Evolutionary conservation across 306 rosid genomes (phyloP).

Genomic region (Quercus suber): DNA sequence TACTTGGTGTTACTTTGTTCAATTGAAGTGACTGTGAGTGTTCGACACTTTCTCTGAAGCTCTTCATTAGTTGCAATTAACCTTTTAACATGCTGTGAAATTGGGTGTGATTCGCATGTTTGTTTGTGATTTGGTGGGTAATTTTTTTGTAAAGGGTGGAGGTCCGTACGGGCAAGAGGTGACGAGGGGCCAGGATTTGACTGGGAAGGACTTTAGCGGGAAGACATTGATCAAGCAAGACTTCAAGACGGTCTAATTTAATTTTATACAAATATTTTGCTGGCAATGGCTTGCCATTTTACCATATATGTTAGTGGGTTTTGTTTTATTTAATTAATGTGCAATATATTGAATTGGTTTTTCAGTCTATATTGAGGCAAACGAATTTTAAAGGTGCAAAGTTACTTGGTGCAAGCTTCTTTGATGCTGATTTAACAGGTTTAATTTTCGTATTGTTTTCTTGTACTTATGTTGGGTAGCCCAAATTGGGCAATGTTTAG

Average conservation of each 20-base stretch:
- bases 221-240: constrained; percentile 86
- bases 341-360: constrained; percentile 2
- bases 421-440: constrained; percentile 95
- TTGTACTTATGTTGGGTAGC: neutral
- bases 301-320: neutral
- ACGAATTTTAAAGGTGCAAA: constrained; percentile 89
- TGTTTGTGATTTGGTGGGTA: no score
- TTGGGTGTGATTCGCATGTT: no score
- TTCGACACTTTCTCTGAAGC: no score
- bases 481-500: no score
- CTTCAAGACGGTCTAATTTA: constrained; percentile 74
- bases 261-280: neutral
- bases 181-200: constrained; percentile 92
- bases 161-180: constrained; percentile 90
- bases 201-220: constrained; percentile 88
- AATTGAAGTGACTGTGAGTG: no score
- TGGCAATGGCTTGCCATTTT: neutral
- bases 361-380: constrained; percentile 80
- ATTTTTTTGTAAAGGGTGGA: constrained; percentile 54
- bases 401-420: constrained; percentile 90
- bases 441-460: neutral
- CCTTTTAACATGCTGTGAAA: no score
- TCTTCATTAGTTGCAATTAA: no score
- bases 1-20: no score
- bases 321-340: neutral